phyloP scores from a whole-genome alignment of 108 stramenopile genomes.

The Conticribra guillardii region DNA sequence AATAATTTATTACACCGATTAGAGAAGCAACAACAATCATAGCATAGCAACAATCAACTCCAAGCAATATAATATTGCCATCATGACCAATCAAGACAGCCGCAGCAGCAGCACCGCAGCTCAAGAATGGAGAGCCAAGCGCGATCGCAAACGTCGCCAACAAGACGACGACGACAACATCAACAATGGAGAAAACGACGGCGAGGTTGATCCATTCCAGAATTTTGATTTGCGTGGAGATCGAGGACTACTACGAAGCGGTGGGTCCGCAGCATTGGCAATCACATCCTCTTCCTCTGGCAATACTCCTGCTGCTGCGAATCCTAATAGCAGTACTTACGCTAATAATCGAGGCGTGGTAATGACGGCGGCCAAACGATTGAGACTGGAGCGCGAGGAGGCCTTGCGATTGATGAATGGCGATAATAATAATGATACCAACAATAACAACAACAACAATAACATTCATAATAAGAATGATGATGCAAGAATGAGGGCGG shows the following conservation, averaged over 20 bases:
- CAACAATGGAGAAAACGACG: background rate
- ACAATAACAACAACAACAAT: background rate
- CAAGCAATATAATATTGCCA: too few relatives aligned
- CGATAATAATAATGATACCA: slow-evolving; percentile 10
- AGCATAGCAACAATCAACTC: too few relatives aligned
- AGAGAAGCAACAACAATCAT: too few relatives aligned
- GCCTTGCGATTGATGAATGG: slow-evolving; percentile 29
- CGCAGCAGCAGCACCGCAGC: background rate
- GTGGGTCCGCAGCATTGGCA: too few relatives aligned
- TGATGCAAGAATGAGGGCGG: slow-evolving; percentile 43
- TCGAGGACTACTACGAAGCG: background rate
- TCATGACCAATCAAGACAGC: too few relatives aligned
- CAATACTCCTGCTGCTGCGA: background rate
- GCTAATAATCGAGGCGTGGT: background rate
- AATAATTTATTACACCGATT: too few relatives aligned
- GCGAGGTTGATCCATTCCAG: background rate
- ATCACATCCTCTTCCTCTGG: too few relatives aligned
- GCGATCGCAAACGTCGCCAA: background rate
- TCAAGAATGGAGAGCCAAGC: background rate
- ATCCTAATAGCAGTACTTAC: too few relatives aligned
- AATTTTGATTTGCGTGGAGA: background rate
- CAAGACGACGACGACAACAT: background rate
- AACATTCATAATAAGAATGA: slow-evolving; percentile 15
- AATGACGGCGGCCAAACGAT: slow-evolving; percentile 57
- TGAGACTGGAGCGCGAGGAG: slow-evolving; percentile 57